Conservation (phyloP, 208 protist species). For the Plasmodiophora brassicae region DNA sequence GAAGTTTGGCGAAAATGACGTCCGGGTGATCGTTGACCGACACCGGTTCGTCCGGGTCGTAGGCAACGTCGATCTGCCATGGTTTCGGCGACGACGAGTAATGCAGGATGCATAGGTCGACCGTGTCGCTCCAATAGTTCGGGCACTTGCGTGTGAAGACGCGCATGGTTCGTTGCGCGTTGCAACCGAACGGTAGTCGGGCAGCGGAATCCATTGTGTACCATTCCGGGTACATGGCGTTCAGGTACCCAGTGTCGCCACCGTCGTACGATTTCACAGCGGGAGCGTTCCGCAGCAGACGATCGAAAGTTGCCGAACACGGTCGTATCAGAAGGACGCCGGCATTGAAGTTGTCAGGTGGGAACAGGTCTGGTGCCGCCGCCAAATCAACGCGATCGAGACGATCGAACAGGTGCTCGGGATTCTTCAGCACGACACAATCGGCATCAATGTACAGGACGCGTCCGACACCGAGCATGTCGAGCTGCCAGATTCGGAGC, state of each 20-base stretch:
- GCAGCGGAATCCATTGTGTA: neutral
- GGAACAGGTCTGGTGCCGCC: conserved; percentile 33
- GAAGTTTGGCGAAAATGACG: neutral
- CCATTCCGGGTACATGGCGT: neutral
- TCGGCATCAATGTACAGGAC: conserved; percentile 38
- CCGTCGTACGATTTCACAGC: neutral
- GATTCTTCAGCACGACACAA: neutral
- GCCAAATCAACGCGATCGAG: neutral
- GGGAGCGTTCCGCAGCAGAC: neutral
- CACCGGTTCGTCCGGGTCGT: too few relatives aligned
- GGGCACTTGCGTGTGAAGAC: neutral
- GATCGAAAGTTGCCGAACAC: neutral
- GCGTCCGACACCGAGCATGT: neutral
- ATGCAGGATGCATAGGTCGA: neutral
- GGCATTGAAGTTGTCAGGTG: conserved; percentile 39
- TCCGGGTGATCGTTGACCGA: neutral
- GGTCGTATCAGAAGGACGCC: conserved; percentile 22
- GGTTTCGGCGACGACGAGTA: conserved; percentile 20
- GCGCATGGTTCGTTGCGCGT: neutral
- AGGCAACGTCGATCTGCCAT: neutral
- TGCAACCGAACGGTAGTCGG: neutral
- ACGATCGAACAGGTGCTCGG: neutral
- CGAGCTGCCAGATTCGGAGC: conserved; percentile 7
- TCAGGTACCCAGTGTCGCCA: conserved; percentile 3
- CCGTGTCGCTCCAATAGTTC: neutral